Percentiles rank a stretch among this genome's conserved stretches.
Evolutionary conservation across 2,329 filamentous ascomycete genomes (phyloP).

Genomic region (Fusarium pseudoanthophilum): DNA sequence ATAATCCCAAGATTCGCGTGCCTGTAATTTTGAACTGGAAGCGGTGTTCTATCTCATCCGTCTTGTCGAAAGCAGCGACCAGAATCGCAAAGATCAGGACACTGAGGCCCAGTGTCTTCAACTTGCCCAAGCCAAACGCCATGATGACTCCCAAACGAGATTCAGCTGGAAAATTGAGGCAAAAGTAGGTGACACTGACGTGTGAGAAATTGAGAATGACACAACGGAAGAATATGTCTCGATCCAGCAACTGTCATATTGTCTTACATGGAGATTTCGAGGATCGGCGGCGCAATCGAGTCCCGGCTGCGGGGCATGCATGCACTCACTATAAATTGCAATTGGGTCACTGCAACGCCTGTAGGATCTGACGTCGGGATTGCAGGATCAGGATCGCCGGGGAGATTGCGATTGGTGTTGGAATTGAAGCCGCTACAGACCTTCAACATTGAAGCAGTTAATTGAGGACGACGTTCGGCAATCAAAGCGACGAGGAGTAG

Average conservation of each 20-base stretch:
- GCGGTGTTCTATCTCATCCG: neutral
- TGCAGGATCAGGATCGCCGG: neutral
- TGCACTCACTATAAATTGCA: neutral
- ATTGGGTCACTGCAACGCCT: rapidly evolving
- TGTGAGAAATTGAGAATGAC: neutral
- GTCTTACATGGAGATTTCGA: neutral
- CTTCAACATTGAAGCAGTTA: too few relatives aligned
- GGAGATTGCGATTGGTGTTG: neutral
- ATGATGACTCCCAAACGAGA: rapidly evolving
- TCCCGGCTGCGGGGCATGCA: neutral
- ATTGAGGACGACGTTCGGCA: too few relatives aligned
- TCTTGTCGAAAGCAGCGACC: neutral
- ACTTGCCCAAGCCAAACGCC: neutral
- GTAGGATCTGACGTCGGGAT: neutral
- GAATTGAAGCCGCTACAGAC: too few relatives aligned
- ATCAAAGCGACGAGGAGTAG: too few relatives aligned
- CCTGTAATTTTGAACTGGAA: neutral
- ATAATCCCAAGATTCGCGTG: neutral
- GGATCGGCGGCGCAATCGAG: neutral
- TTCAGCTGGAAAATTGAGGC: rapidly evolving
- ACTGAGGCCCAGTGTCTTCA: neutral
- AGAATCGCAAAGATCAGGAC: neutral
- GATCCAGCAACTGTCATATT: neutral
- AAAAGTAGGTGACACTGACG: too few relatives aligned
- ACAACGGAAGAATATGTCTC: neutral